phyloP scores from a whole-genome alignment of 1,284 basidiomycete genomes.

The Cerioporus squamosus region DNA sequence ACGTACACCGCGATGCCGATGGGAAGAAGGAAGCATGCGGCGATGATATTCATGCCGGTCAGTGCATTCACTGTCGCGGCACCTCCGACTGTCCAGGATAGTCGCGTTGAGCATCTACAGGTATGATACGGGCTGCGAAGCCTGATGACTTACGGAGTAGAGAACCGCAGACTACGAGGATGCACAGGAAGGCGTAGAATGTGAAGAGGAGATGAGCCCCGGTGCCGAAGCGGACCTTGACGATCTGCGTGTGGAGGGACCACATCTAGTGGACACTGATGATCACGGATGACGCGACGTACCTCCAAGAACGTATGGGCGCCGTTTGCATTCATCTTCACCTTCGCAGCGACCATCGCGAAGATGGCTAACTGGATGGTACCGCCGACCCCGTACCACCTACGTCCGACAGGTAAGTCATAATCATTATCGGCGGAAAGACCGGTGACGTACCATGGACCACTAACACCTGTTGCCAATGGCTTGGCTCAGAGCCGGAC shows the following conservation, averaged over 20 bases:
- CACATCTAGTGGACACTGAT: neutral
- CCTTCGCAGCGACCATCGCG: slow-evolving; percentile 72
- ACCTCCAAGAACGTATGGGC: slow-evolving; percentile 60
- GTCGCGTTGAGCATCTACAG: too few relatives aligned
- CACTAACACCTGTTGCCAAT: slow-evolving; percentile 42
- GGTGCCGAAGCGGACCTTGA: slow-evolving; percentile 75
- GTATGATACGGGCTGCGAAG: slow-evolving; percentile 3
- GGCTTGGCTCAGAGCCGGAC: neutral
- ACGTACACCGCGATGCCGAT: slow-evolving; percentile 50
- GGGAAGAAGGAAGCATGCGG: slow-evolving; percentile 81
- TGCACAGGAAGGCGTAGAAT: slow-evolving; percentile 79
- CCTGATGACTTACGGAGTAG: slow-evolving; percentile 46
- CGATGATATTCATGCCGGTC: slow-evolving; percentile 84
- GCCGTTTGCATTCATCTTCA: slow-evolving; percentile 72
- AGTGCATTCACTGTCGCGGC: slow-evolving; percentile 79
- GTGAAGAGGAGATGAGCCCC: slow-evolving; percentile 77
- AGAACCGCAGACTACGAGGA: slow-evolving; percentile 73
- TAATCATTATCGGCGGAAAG: too few relatives aligned
- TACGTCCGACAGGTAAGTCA: slow-evolving; percentile 13
- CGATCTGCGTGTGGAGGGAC: slow-evolving; percentile 47
- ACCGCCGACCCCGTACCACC: slow-evolving; percentile 63
- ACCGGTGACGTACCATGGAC: slow-evolving; percentile 45
- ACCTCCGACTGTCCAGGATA: slow-evolving; percentile 56
- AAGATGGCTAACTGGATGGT: slow-evolving; percentile 78
- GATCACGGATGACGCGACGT: slow-evolving; percentile 15